Conservation (phyloP, 179 eudicot genomes). For the Pouteria campechiana region DNA sequence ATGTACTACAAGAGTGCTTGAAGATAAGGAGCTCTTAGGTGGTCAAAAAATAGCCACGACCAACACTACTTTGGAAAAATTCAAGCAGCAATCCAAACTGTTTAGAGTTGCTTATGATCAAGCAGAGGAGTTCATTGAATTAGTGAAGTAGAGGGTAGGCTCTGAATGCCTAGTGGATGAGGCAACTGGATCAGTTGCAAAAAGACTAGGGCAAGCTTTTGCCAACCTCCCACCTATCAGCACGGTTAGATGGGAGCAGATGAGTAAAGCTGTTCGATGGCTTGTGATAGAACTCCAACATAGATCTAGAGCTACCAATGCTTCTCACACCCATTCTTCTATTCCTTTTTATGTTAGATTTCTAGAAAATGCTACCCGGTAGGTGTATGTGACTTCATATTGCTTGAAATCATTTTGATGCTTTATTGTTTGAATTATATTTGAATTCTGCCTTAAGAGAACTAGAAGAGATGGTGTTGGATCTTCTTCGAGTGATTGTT, state of each 20-base stretch:
- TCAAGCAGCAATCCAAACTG: constrained; percentile 74
- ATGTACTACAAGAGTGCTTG: constrained; percentile 45
- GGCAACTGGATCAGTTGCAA: constrained; percentile 59
- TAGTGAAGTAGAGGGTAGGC: constrained; percentile 84
- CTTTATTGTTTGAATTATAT: no score
- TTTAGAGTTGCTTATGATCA: constrained; percentile 88
- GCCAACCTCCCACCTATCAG: constrained; percentile 79
- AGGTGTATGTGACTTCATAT: no score
- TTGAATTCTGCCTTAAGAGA: no score
- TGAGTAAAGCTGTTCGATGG: constrained; percentile 97
- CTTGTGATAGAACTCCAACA: constrained; percentile 86
- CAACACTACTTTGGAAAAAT: constrained; percentile 70
- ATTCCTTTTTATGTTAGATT: constrained; percentile 75
- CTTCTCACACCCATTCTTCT: constrained; percentile 25
- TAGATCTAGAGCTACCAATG: constrained; percentile 53
- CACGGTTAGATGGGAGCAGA: constrained; percentile 87
- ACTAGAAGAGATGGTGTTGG: no score
- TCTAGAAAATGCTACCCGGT: constrained; percentile 57
- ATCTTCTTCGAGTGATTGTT: no score
- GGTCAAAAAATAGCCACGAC: constrained; percentile 55
- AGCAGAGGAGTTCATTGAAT: constrained; percentile 92
- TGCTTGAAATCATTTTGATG: no score
- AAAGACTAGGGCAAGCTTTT: constrained; percentile 40
- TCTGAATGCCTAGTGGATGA: constrained; percentile 92
- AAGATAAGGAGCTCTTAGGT: constrained; percentile 51